Conservation (phyloP, 345 rosid genomes). For the Anastatica hierochuntica region DNA sequence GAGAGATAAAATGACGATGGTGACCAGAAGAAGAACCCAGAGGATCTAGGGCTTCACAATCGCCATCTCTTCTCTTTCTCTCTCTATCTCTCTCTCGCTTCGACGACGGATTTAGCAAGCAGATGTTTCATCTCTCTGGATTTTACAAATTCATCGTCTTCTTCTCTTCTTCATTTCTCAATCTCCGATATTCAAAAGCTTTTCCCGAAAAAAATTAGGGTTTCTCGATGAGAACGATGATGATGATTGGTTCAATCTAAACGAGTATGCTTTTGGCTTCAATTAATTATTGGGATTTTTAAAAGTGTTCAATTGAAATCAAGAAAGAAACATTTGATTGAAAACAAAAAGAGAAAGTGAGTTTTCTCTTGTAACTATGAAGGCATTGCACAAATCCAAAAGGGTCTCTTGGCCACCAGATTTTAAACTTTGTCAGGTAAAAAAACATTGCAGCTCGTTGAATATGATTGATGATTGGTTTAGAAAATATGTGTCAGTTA, state of each 20-base stretch:
- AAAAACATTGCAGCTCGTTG: conserved; percentile 25
- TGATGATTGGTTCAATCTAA: no score
- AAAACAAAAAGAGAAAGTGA: conserved; percentile 1
- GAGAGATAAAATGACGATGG: conserved; percentile 20
- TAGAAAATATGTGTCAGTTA: no score
- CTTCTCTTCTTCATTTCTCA: neutral
- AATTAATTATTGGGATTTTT: conserved; percentile 10
- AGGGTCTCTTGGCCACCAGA: conserved; percentile 88
- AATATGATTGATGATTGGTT: neutral
- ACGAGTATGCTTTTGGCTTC: no score
- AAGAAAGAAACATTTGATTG: conserved; percentile 6
- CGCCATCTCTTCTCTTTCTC: neutral
- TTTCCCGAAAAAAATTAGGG: conserved; percentile 15
- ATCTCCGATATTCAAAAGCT: neutral
- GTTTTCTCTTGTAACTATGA: conserved; percentile 53
- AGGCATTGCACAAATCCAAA: conserved; percentile 72
- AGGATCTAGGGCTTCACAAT: conserved; percentile 32
- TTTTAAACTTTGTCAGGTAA: conserved; percentile 98
- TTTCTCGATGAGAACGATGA: conserved; percentile 12
- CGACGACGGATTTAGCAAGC: conserved; percentile 13
- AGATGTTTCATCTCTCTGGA: conserved; percentile 3
- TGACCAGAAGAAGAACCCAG: conserved; percentile 16
- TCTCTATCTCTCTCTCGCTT: neutral
- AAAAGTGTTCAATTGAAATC: no score
- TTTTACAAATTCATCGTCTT: neutral